Conservation (phyloP, 768 basidiomycete species). For the Epithele typhae region DNA sequence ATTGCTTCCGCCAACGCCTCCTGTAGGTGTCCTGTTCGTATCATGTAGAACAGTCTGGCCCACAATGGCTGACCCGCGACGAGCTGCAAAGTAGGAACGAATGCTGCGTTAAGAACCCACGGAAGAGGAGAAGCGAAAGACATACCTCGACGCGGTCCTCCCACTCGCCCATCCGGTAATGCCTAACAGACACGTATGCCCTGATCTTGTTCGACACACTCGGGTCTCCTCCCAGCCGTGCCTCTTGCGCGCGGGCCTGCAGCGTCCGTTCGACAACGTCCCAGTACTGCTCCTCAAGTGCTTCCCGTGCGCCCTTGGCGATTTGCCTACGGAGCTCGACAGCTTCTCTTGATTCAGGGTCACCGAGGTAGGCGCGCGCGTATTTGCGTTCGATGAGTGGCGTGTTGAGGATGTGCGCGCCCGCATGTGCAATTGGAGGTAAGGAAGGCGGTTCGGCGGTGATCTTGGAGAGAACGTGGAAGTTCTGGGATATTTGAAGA, state of each 20-base stretch:
- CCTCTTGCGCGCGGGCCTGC: slow-evolving; percentile 77
- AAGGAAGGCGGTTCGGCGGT: slow-evolving; percentile 71
- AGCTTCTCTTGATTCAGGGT: slow-evolving; percentile 62
- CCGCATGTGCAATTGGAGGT: slow-evolving; percentile 73
- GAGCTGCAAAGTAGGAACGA: slow-evolving; percentile 43
- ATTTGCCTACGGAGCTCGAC: slow-evolving; percentile 65
- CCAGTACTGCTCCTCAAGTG: slow-evolving; percentile 88
- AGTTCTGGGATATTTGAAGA: slow-evolving; percentile 63
- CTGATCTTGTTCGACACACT: slow-evolving; percentile 86
- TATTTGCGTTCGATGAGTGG: slow-evolving; percentile 79
- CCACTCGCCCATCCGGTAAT: slow-evolving; percentile 80
- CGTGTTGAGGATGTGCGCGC: slow-evolving; percentile 78
- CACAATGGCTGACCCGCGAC: slow-evolving; percentile 86
- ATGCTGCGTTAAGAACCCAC: no score
- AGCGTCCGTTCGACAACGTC: slow-evolving; percentile 79
- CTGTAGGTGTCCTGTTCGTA: slow-evolving; percentile 76
- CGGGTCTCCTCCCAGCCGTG: slow-evolving; percentile 87
- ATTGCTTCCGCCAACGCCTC: slow-evolving; percentile 80
- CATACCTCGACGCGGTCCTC: slow-evolving; percentile 82
- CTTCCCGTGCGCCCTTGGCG: slow-evolving; percentile 70
- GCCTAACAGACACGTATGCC: slow-evolving; percentile 78
- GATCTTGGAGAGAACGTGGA: slow-evolving; percentile 73
- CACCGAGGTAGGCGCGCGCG: slow-evolving; percentile 70
- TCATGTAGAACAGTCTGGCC: slow-evolving; percentile 91
- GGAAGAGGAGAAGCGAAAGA: no score